Conservation (phyloP, 257 asterid species). For the Paulownia fortunei region DNA sequence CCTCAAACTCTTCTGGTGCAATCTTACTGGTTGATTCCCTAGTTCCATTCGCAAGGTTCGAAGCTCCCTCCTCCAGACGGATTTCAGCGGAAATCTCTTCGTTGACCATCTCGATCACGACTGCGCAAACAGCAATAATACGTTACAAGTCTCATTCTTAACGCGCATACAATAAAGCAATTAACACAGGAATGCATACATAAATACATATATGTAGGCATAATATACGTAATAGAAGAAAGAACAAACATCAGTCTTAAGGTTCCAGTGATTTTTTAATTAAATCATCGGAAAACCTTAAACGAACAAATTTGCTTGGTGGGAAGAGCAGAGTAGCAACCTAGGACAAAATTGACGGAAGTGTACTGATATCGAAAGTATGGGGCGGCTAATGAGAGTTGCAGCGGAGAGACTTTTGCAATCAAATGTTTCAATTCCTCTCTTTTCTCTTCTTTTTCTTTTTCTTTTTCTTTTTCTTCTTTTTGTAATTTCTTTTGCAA, state of each 20-base stretch:
- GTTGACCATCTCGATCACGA: conserved; percentile 43
- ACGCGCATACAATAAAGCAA: not conserved
- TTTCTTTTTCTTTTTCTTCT: not conserved
- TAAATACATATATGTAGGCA: not conserved
- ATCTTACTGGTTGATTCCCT: conserved; percentile 41
- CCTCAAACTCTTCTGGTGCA: conserved; percentile 54
- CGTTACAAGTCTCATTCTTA: not conserved
- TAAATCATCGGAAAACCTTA: too few species aligned
- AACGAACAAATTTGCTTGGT: not conserved
- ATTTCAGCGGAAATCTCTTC: conserved; percentile 32
- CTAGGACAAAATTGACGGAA: not conserved
- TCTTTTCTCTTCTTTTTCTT: not conserved
- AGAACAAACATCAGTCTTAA: not conserved
- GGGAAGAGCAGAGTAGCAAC: not conserved
- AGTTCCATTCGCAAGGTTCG: conserved; percentile 36
- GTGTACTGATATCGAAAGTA: not conserved
- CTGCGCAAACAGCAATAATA: conserved; percentile 37
- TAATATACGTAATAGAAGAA: not conserved
- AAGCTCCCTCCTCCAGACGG: conserved; percentile 43
- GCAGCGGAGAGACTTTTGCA: not conserved
- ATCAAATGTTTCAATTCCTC: not conserved
- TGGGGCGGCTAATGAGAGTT: conserved; percentile 5
- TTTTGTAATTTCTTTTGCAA: too few species aligned
- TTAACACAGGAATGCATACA: not conserved
- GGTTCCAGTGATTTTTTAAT: conserved; percentile 4